phyloP scores from a whole-genome alignment of 2,329 filamentous ascomycete species.

The Phoma sp. region DNA sequence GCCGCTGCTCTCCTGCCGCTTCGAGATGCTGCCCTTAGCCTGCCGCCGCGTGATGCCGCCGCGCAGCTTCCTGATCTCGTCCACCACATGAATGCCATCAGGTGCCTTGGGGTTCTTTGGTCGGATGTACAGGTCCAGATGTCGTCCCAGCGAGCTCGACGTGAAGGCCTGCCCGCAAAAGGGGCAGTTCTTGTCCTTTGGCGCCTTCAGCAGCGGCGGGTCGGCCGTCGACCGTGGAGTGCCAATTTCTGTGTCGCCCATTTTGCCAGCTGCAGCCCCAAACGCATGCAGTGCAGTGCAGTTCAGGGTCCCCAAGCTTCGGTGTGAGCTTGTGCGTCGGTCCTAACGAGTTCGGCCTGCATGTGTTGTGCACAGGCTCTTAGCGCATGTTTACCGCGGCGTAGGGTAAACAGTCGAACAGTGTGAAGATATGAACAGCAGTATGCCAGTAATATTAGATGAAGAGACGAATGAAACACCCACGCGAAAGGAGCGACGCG shows the following conservation, averaged over 20 bases:
- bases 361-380: slow-evolving; percentile 10
- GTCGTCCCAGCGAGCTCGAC: slow-evolving; percentile 82
- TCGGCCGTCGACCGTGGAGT: slow-evolving; percentile 17
- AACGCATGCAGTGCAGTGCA: neutral
- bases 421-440: slow-evolving; percentile 1
- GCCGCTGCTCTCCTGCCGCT: slow-evolving; percentile 57
- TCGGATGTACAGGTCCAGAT: slow-evolving; percentile 93
- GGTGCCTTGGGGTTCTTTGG: slow-evolving; percentile 87
- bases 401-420: slow-evolving; percentile 21
- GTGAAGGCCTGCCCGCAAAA: slow-evolving; percentile 92
- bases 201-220: slow-evolving; percentile 51
- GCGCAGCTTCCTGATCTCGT: slow-evolving; percentile 82
- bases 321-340: slow-evolving; percentile 21
- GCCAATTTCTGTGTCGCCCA: slow-evolving; percentile 45
- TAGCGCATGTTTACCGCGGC: slow-evolving; percentile 38
- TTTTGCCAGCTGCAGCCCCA: slow-evolving; percentile 18
- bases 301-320: slow-evolving; percentile 24
- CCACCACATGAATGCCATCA: slow-evolving; percentile 88
- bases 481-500: slow-evolving; percentile 37
- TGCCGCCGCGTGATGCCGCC: slow-evolving; percentile 87
- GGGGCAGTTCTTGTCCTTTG: slow-evolving; percentile 86
- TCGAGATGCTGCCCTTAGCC: slow-evolving; percentile 67
- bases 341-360: slow-evolving; percentile 11
- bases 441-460: neutral
- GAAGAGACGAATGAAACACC: neutral